A percentile compares a stretch with the other conserved stretches of the same genome.
Evolutionary conservation across 192 early-diverging fungal genomes (phyloP).

Genomic region (Coemansia sp.): DNA sequence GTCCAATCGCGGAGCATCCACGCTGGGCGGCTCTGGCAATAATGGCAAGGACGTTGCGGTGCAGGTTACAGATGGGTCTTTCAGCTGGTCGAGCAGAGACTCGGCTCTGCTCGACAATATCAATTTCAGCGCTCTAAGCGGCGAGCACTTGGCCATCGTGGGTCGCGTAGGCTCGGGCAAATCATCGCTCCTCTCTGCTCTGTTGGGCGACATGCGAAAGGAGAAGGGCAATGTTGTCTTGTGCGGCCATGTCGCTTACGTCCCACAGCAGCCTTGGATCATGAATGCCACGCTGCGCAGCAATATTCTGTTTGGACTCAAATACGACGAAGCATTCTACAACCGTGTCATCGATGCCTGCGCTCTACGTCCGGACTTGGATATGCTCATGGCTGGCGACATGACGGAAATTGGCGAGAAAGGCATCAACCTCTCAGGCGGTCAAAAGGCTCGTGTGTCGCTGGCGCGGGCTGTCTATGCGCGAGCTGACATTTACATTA

Average conservation of each 20-base stretch:
- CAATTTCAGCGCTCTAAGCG: constrained; percentile 38
- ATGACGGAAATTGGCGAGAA: constrained; percentile 77
- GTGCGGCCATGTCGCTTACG: constrained; percentile 68
- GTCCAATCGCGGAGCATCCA: not conserved
- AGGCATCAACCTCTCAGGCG: constrained; percentile 69
- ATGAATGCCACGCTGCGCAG: constrained; percentile 92
- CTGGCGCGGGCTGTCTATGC: constrained; percentile 71
- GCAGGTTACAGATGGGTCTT: constrained; percentile 57
- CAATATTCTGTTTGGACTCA: constrained; percentile 89
- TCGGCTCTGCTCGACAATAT: constrained; percentile 47
- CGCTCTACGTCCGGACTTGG: constrained; percentile 82
- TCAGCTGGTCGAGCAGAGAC: constrained; percentile 57
- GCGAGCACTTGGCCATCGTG: constrained; percentile 64
- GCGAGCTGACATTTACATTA: constrained; percentile 85
- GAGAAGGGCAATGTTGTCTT: constrained; percentile 69
- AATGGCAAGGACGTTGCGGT: constrained; percentile 23
- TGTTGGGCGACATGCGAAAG: constrained; percentile 89
- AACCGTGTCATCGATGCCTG: constrained; percentile 82
- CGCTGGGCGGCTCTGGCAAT: not conserved
- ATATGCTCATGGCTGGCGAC: constrained; percentile 62
- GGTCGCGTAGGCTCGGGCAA: constrained; percentile 60
- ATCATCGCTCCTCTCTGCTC: constrained; percentile 62
- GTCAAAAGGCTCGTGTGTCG: too few relatives aligned
- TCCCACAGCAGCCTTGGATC: constrained; percentile 82
- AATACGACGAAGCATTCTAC: constrained; percentile 77